Evolutionary conservation across 1,284 basidiomycete species (phyloP).

Genomic region (Malassezia japonica): DNA sequence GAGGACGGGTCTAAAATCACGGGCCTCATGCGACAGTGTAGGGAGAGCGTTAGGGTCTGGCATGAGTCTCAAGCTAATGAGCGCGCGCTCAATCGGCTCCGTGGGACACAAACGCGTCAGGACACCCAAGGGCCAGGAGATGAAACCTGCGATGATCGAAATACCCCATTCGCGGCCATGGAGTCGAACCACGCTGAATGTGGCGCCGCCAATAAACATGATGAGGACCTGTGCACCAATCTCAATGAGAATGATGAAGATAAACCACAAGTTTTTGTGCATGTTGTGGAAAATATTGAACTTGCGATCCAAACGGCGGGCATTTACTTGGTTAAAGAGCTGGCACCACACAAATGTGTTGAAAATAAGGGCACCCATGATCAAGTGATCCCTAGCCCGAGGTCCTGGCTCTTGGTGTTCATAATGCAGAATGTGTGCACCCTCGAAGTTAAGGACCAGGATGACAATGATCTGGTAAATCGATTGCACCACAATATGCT

Average conservation of each 20-base stretch:
- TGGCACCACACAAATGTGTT: conserved; percentile 86
- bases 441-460: conserved; percentile 80
- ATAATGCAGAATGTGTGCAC: conserved; percentile 58
- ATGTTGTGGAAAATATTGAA: conserved; percentile 85
- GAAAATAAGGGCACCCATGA: conserved; percentile 78
- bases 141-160: conserved; percentile 70
- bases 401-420: conserved; percentile 41
- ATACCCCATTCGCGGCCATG: conserved; percentile 81
- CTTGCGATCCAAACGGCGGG: conserved; percentile 69
- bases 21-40: conserved; percentile 60
- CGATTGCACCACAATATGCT: conserved; percentile 86
- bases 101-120: conserved; percentile 75
- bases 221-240: conserved; percentile 77
- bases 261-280: conserved; percentile 71
- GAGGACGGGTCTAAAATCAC: conserved; percentile 6
- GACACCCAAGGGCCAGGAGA: conserved; percentile 78
- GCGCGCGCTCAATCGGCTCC: conserved; percentile 63
- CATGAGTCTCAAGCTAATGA: conserved; percentile 61
- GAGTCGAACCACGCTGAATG: conserved; percentile 78
- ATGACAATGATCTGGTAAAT: conserved; percentile 75
- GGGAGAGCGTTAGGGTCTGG: conserved; percentile 63
- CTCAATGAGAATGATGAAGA: conserved; percentile 75
- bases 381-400: conserved; percentile 49
- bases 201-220: conserved; percentile 79
- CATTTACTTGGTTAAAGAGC: conserved; percentile 74